phyloP scores from a whole-genome alignment of 2,329 filamentous ascomycete genomes.

The Neofusicoccum umdonicola region DNA sequence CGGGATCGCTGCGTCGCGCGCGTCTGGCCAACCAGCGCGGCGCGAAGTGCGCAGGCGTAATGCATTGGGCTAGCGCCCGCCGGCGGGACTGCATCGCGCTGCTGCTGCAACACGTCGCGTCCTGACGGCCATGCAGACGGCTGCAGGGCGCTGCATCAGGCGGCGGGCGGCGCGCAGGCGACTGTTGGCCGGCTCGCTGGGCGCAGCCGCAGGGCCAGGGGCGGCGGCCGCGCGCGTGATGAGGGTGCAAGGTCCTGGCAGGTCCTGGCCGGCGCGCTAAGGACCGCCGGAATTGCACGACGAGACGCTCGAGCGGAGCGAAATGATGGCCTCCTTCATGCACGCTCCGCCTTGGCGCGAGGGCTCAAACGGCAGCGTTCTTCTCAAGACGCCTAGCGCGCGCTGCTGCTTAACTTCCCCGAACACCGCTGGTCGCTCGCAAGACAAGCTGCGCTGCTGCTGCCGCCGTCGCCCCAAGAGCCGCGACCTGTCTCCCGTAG shows the following conservation, averaged over 20 bases:
- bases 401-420: conserved; percentile 7
- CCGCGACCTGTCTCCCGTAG: conserved; percentile 1
- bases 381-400: conserved; percentile 11
- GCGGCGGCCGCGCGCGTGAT: background rate
- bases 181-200: background rate
- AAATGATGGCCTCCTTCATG: conserved; percentile 14
- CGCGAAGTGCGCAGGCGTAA: background rate
- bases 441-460: conserved; percentile 6
- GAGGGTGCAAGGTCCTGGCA: background rate
- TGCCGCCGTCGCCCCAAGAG: background rate
- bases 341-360: conserved; percentile 14
- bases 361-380: conserved; percentile 6
- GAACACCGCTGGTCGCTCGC: conserved; percentile 4
- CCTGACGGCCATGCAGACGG: background rate
- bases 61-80: background rate
- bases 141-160: conserved; percentile 1
- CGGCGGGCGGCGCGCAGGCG: background rate
- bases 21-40: conserved; percentile 1
- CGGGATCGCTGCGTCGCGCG: background rate
- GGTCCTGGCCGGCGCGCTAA: background rate
- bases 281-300: background rate
- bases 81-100: background rate
- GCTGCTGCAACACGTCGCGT: background rate
- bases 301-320: background rate
- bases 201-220: background rate